These are phyloP conservation scores for Rhodotorula sp. DNA, from an alignment of 1,284 basidiomycete genomes.

Conservation along the genomic window DNA sequence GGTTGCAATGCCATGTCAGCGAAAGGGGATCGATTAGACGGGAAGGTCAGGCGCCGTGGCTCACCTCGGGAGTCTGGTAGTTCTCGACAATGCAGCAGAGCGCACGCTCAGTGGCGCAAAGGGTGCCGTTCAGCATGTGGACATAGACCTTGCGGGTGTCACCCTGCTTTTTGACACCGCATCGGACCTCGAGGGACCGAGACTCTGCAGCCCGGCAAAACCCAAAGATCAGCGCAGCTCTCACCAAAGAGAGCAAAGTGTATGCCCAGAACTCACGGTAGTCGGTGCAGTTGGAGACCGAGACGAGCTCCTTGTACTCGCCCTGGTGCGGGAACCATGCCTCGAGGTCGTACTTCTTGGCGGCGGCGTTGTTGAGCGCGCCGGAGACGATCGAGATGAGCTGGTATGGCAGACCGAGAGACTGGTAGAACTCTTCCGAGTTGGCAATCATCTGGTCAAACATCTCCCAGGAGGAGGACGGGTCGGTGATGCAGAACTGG, in stretches of 20 bases:
- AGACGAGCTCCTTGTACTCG: conserved; percentile 78
- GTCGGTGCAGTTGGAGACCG: conserved; percentile 54
- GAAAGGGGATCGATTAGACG: background rate
- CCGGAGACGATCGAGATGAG: conserved; percentile 96
- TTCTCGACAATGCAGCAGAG: conserved; percentile 98
- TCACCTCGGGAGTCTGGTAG: conserved; percentile 88
- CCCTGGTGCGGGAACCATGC: conserved; percentile 99
- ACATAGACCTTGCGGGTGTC: conserved; percentile 86
- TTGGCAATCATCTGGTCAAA: conserved; percentile 87
- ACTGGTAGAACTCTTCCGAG: conserved; percentile 94
- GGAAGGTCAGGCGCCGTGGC: background rate
- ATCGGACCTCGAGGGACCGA: conserved; percentile 81
- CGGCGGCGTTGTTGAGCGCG: conserved; percentile 91
- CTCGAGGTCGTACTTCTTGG: conserved; percentile 96
- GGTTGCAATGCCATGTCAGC: background rate
- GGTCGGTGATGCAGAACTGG: conserved; percentile 91
- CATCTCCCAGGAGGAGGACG: conserved; percentile 89
- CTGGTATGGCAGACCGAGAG: conserved; percentile 83
- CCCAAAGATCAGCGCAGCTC: too few relatives aligned
- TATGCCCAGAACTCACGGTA: too few relatives aligned
- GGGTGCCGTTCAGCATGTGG: conserved; percentile 96
- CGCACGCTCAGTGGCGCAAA: conserved; percentile 94
- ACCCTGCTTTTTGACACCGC: conserved; percentile 81
- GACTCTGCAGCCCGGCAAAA: conserved; percentile 61
- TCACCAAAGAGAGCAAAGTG: too few relatives aligned